Evolutionary conservation across 2,329 filamentous ascomycete genomes (phyloP).

Genomic region (Apiospora marii): DNA sequence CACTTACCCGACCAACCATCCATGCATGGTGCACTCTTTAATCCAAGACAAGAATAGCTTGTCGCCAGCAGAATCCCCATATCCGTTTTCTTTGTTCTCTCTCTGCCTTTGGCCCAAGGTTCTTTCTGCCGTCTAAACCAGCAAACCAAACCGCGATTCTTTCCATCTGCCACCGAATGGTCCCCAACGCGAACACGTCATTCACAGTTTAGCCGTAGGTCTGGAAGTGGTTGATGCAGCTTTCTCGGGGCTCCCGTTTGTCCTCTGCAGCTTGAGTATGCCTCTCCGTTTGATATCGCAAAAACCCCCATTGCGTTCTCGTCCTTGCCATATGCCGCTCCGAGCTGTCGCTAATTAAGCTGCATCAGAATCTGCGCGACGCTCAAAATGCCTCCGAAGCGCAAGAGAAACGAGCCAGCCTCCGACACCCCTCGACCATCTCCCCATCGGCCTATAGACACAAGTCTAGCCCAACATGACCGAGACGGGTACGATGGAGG

Average conservation of each 20-base stretch:
- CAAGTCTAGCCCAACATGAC: slow-evolving; percentile 64
- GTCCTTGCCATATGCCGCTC: neutral
- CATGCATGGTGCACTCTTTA: slow-evolving; percentile 31
- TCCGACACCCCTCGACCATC: slow-evolving; percentile 63
- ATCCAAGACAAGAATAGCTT: slow-evolving; percentile 35
- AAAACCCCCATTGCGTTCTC: neutral
- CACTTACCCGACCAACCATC: neutral
- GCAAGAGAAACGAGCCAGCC: slow-evolving; percentile 64
- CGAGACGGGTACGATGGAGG: slow-evolving; percentile 55
- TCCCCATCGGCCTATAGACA: slow-evolving; percentile 68
- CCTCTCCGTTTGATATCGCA: slow-evolving; percentile 5
- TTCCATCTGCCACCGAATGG: slow-evolving; percentile 13
- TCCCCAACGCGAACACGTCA: neutral
- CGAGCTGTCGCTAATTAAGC: slow-evolving; percentile 35
- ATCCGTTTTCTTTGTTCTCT: slow-evolving; percentile 34
- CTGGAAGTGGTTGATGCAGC: slow-evolving; percentile 14
- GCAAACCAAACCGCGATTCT: slow-evolving; percentile 27
- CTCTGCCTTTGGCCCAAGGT: slow-evolving; percentile 20
- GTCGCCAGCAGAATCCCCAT: slow-evolving; percentile 35
- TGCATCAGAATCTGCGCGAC: slow-evolving; percentile 29
- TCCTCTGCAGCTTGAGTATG: slow-evolving; percentile 15
- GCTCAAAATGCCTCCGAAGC: slow-evolving; percentile 63
- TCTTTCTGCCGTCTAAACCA: slow-evolving; percentile 31
- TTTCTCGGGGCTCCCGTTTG: neutral
- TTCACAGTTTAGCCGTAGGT: neutral